Evolutionary conservation across 2,329 filamentous ascomycete species (phyloP), one percentile per base, ranked within the genome.

Genomic region (Cercospora sp.): DNA sequence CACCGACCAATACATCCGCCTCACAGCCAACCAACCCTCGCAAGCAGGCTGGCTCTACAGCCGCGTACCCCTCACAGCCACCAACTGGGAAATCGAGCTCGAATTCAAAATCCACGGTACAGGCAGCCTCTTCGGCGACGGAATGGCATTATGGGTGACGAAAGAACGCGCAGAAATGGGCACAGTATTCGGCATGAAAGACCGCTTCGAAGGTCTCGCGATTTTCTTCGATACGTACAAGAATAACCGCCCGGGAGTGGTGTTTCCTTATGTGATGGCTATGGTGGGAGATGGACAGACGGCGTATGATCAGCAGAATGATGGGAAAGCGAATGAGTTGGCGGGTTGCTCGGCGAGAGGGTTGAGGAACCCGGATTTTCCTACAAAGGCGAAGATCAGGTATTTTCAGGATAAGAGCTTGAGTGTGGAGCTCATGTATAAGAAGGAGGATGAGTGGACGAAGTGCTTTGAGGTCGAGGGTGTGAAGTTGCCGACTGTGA

Each of bases 191-290:
- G 95, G 95, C 61, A 90, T 90, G 73, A 85, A 86, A 31, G 94
- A 99, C 82, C 88, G 88, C 72, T 99, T 98, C 75, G 94, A 99
- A 80, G 95, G 95, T 4, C 86, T 99, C 58, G 95, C 93, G 64
- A 87, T 99, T 80, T 98, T 97, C 84, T 88, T 99, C 82, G 95
- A 99, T 79, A 99, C 95, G 55, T 99, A 99, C 86, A 99, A 99
- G 89, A 99, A 99, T 85, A 97, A 97, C 84, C 89, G 95, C 13
- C 94, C 95, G 0, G 95, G 95, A 53, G 91, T 93, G 51, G 91
- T 97, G 58, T 99, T 99, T 82, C 95, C 95, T 61, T 97, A 97
- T 78, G 91, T 99, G 76, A 97, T 98, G 94, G 94, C 94, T 71
- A 98, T 98, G 95, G 85, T 93, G 73, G 95, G 95, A 68, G 95